These are phyloP conservation scores for Rubroboletus satanas DNA, from an alignment of 768 basidiomycete genomes.

Conservation along the genomic window DNA sequence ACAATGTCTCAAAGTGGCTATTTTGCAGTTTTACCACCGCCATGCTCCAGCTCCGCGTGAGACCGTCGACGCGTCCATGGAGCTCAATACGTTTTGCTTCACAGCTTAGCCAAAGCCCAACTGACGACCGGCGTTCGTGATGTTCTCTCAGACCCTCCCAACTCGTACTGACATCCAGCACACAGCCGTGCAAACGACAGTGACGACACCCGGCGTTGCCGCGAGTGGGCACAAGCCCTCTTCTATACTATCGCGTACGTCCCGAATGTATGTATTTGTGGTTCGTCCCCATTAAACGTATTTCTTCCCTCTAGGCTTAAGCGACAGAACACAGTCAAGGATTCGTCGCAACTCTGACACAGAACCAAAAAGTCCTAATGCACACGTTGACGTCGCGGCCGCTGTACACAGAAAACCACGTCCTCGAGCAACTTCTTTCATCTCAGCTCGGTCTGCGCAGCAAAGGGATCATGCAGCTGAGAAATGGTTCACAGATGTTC, in stretches of 20 bases:
- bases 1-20: conserved; percentile 4
- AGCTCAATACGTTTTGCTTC: conserved; percentile 9
- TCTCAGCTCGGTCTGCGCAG: conserved; percentile 21
- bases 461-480: conserved; percentile 19
- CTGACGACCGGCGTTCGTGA: neutral
- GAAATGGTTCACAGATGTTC: conserved; percentile 25
- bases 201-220: neutral
- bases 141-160: neutral
- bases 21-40: neutral
- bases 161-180: conserved; percentile 1
- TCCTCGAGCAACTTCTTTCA: conserved; percentile 16
- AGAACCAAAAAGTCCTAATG: neutral
- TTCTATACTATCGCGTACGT: conserved; percentile 23
- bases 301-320: conserved; percentile 15
- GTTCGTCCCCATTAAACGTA: neutral
- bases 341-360: conserved; percentile 3
- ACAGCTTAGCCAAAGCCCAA: neutral
- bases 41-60: conserved; percentile 19
- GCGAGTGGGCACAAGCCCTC: neutral
- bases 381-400: neutral
- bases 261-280: neutral
- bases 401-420: neutral
- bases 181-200: neutral
- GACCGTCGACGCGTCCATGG: conserved; percentile 2
- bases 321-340: conserved; percentile 5